Evolutionary conservation across 345 rosid species (phyloP), one percentile per base, ranked within the genome.

Genomic region (Camelina neglecta): DNA sequence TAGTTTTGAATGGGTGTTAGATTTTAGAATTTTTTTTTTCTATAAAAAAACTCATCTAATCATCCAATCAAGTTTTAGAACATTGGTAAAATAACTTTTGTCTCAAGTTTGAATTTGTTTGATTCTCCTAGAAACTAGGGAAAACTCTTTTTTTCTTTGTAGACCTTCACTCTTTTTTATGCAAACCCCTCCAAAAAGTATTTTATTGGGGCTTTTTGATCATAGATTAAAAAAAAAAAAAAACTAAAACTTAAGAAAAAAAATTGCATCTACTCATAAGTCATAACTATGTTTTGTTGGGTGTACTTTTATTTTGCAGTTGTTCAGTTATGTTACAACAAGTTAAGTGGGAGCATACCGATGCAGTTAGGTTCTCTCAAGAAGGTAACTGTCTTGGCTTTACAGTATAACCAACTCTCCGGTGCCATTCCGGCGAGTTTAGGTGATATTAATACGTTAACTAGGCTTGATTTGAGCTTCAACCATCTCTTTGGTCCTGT

Each of bases 361-460:
- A 85, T 88, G 8, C 90, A 90, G 83, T 72, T 92, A 60, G 94
- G 99, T 10, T 90, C 91, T 16, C 24, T 95, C 4, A 79, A 76
- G 74, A 89, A 82, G 82, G 88, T 95, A 8, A 80, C 60, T 53
- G 97, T 90, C 44, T 91, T 95, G 20, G 93, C 96, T 67, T 70
- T 95, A 78, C 96, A 95, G 67, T 84, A 82, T 74, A 95, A 95
- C 81, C 81, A 60, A 54, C 78, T 95, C 23, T 84, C 94, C 35
- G 97, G 99, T 53, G 99, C 98, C 8, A 85, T 95, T 61, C 99
- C 99, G 20, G 97, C 99, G 2, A 90, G 93, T 81, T 80, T 95
- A 82, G 99, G 99, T 9, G 83, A 86, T 65, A 67, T 91, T 62
- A 75, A 36, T 57, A 71, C 66, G 76, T 79, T 95, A 31, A 83